These are phyloP conservation scores for Aspergillus sp. DNA, from an alignment of 2,329 filamentous ascomycete genomes.

Conservation along the genomic window DNA sequence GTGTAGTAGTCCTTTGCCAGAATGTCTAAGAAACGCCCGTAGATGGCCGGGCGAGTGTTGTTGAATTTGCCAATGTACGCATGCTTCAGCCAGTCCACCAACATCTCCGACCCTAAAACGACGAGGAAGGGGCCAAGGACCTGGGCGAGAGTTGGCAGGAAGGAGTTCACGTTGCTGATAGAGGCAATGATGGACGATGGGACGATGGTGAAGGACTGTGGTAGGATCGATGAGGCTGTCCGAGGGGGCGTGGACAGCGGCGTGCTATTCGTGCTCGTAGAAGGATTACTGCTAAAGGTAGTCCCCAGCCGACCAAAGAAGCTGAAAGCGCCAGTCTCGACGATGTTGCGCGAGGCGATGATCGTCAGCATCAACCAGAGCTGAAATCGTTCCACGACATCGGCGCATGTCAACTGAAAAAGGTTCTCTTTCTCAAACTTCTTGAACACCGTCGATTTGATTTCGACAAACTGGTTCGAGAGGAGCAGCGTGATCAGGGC, in stretches of 20 bases:
- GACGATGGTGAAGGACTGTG: slow-evolving; percentile 79
- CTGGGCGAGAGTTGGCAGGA: slow-evolving; percentile 59
- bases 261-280: slow-evolving; percentile 45
- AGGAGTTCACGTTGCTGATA: slow-evolving; percentile 41
- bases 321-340: slow-evolving; percentile 86
- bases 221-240: slow-evolving; percentile 68
- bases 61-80: slow-evolving; percentile 99
- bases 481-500: slow-evolving; percentile 86
- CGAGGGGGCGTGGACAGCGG: slow-evolving; percentile 56
- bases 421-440: slow-evolving; percentile 97
- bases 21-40: slow-evolving; percentile 85
- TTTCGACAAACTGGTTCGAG: slow-evolving; percentile 98
- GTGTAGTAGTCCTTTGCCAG: slow-evolving; percentile 98
- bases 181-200: slow-evolving; percentile 55
- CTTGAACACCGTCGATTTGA: slow-evolving; percentile 98
- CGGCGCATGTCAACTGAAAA: slow-evolving; percentile 93
- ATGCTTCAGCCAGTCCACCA: slow-evolving; percentile 96
- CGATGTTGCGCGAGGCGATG: slow-evolving; percentile 92
- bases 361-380: slow-evolving; percentile 97
- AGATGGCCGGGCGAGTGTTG: slow-evolving; percentile 88
- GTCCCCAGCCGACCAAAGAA: slow-evolving; percentile 39
- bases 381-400: slow-evolving; percentile 95
- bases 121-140: slow-evolving; percentile 90
- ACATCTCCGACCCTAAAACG: slow-evolving; percentile 92
- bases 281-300: slow-evolving; percentile 27